phyloP scores from a whole-genome alignment of 768 basidiomycete genomes.

The Leucosporidium scottii region DNA sequence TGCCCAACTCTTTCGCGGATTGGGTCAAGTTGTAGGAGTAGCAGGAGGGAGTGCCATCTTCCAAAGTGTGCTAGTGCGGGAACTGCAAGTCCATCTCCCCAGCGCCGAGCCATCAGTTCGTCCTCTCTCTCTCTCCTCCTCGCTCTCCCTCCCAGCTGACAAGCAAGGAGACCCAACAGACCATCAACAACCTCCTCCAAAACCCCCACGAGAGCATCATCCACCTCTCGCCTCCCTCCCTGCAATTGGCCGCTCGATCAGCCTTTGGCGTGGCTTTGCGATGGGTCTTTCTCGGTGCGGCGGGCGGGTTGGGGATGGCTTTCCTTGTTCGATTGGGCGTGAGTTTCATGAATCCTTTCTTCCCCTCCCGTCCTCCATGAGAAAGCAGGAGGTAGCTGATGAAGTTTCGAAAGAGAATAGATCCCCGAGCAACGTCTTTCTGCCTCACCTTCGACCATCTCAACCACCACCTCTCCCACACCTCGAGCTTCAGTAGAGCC shows the following conservation, averaged over 20 bases:
- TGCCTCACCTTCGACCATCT: no score
- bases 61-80: slow-evolving; percentile 53
- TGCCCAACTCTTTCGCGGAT: slow-evolving; percentile 58
- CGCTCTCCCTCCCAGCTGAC: no score
- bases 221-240: neutral
- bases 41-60: slow-evolving; percentile 62
- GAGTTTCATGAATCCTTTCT: neutral
- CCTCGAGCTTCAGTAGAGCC: no score
- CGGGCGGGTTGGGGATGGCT: neutral
- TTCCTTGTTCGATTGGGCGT: neutral
- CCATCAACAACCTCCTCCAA: neutral
- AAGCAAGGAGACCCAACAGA: no score
- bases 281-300: neutral
- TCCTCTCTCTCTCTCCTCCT: no score
- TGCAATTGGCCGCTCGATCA: neutral
- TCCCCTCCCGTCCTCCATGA: no score
- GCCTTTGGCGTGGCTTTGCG: neutral
- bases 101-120: no score
- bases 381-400: no score
- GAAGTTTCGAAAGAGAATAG: no score
- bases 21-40: slow-evolving; percentile 68
- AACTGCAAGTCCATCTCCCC: slow-evolving; percentile 42
- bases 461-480: no score
- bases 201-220: no score
- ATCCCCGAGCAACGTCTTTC: neutral